phyloP scores from a whole-genome alignment of 371 early-diverging fungal genomes.

The Apophysomyces variabilis region DNA sequence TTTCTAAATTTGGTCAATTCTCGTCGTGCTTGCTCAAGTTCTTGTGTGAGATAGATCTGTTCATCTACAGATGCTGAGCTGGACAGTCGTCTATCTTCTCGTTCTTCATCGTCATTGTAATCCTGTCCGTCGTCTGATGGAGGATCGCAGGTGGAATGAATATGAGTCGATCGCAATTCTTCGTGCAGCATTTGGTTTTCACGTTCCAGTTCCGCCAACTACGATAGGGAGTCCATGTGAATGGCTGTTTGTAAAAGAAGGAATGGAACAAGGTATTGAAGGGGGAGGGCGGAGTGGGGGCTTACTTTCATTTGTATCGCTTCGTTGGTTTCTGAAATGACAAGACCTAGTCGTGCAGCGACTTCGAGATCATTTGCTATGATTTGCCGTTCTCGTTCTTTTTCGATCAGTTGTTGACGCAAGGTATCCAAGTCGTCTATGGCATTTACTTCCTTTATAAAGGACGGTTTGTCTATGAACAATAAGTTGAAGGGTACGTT shows the following conservation, averaged over 20 bases:
- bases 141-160: conserved; percentile 14
- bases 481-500: too few species aligned
- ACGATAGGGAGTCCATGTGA: conserved; percentile 11
- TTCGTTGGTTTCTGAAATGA: conserved; percentile 68
- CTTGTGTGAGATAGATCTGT: conserved; percentile 56
- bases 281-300: background rate
- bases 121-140: conserved; percentile 22
- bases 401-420: conserved; percentile 58
- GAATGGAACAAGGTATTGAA: conserved; percentile 18
- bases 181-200: conserved; percentile 59
- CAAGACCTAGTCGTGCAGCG: conserved; percentile 69
- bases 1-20: conserved; percentile 63
- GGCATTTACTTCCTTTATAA: conserved; percentile 48
- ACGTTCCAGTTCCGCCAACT: conserved; percentile 60
- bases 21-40: conserved; percentile 62
- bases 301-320: conserved; percentile 58
- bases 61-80: conserved; percentile 23
- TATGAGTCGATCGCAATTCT: conserved; percentile 45
- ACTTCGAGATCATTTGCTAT: conserved; percentile 69
- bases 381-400: conserved; percentile 67
- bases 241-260: background rate
- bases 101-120: conserved; percentile 1
- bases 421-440: conserved; percentile 57
- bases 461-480: conserved; percentile 48
- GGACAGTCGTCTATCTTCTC: background rate